These are phyloP conservation scores for Talaromyces proteolyticus DNA, from an alignment of 495 filamentous ascomycete genomes.

Conservation along the genomic window DNA sequence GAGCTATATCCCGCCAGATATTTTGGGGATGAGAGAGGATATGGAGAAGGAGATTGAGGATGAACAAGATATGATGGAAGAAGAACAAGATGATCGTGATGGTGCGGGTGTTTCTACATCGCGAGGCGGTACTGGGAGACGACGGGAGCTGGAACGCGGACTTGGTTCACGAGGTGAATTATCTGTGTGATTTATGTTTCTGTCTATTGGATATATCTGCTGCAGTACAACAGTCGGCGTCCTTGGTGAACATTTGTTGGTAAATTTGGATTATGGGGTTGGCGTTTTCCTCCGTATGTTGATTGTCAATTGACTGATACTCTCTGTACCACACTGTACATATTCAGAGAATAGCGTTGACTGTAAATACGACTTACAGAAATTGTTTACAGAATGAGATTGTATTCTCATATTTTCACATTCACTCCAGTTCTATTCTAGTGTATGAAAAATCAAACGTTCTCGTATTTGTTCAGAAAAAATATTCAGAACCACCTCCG, in stretches of 20 bases:
- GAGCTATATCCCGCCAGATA: slow-evolving; percentile 71
- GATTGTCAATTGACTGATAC: too few relatives aligned
- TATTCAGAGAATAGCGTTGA: too few relatives aligned
- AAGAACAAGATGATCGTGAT: slow-evolving; percentile 38
- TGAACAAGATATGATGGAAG: slow-evolving; percentile 56
- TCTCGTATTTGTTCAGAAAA: too few relatives aligned
- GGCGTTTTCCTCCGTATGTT: too few relatives aligned
- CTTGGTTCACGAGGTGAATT: slow-evolving; percentile 35
- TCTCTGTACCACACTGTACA: too few relatives aligned
- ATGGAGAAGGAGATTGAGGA: slow-evolving; percentile 74
- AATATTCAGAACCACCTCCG: too few relatives aligned
- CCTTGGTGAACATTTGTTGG: not conserved
- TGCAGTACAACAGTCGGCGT: not conserved
- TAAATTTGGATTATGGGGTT: too few relatives aligned
- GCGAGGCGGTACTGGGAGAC: slow-evolving; percentile 2
- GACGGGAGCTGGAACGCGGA: slow-evolving; percentile 26
- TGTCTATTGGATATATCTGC: not conserved
- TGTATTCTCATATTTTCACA: too few relatives aligned
- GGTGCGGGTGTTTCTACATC: slow-evolving; percentile 14
- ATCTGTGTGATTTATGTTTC: slow-evolving; percentile 18
- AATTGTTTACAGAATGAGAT: too few relatives aligned
- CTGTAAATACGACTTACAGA: too few relatives aligned
- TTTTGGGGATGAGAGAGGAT: slow-evolving; percentile 67
- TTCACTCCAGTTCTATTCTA: too few relatives aligned
- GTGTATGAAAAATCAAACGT: too few relatives aligned